Evolutionary conservation across 306 rosid species (phyloP).

Genomic region (Trichosanthes truncata): DNA sequence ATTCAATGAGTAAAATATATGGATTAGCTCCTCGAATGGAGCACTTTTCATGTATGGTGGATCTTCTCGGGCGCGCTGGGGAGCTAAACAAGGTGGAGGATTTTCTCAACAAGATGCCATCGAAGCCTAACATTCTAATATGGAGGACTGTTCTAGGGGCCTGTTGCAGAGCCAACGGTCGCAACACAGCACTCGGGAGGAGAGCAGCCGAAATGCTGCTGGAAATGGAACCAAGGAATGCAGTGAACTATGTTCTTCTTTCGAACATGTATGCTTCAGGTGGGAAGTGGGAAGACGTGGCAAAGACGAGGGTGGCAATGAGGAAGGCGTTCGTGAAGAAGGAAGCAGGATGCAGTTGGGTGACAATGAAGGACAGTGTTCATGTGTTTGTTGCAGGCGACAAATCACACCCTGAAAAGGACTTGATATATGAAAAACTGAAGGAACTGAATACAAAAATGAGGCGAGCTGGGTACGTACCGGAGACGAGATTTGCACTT

Average conservation of each 20-base stretch:
- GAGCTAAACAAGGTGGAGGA: slow-evolving; percentile 54
- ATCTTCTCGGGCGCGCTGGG: slow-evolving; percentile 83
- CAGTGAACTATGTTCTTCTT: slow-evolving; percentile 79
- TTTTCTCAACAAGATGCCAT: slow-evolving; percentile 62
- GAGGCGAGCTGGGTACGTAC: slow-evolving; percentile 66
- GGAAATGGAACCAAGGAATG: slow-evolving; percentile 73
- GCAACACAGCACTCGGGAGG: slow-evolving; percentile 57
- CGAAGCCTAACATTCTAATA: slow-evolving; percentile 63
- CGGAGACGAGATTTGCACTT: slow-evolving; percentile 61
- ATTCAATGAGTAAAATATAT: slow-evolving; percentile 48
- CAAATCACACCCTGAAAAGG: slow-evolving; percentile 69
- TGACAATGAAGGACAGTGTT: slow-evolving; percentile 83
- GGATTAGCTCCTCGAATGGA: slow-evolving; percentile 62
- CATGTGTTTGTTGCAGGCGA: slow-evolving; percentile 92
- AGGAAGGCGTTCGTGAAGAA: slow-evolving; percentile 72
- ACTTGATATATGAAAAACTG: slow-evolving; percentile 49
- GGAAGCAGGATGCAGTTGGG: slow-evolving; percentile 96
- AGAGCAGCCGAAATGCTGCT: slow-evolving; percentile 72
- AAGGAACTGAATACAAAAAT: slow-evolving; percentile 60
- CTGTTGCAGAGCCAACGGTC: slow-evolving; percentile 53
- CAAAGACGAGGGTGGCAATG: slow-evolving; percentile 69
- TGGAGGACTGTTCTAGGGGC: slow-evolving; percentile 95
- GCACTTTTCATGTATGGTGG: slow-evolving; percentile 90
- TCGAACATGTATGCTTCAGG: slow-evolving; percentile 85
- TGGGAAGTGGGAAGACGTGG: slow-evolving; percentile 70